Evolutionary conservation across 2,329 filamentous ascomycete genomes (phyloP), one percentile per base, ranked within the genome.

Genomic region (Zasmidium cellare): DNA sequence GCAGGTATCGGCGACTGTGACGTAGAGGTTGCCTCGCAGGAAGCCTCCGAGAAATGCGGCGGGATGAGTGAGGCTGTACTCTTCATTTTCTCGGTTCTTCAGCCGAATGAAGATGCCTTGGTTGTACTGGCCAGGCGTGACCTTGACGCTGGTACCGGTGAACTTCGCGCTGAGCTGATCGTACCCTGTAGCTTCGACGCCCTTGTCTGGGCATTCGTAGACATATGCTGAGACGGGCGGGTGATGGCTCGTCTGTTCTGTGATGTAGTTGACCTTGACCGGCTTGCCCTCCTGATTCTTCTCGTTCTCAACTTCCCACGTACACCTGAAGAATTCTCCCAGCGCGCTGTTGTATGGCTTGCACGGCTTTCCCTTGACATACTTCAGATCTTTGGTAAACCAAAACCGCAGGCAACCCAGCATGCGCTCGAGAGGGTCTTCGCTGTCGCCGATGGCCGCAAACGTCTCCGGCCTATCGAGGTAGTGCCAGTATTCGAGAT

Each of bases 311-410:
- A 96, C 88, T 71, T 97, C 91, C 93, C 93, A 99, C 72, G 93
- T 96, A 75, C 94, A 97, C 85, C 92, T 85, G 79, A 99, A 99
- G 78, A 99, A 99, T 79, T 99, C 94, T 64, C 94, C 94, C 51
- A 99, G 78, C 35, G 92, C 92, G 49, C 92, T 97, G 77, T 99
- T 99, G 79, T 99, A 99, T 11, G 94, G 94, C 77, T 99, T 99
- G 86, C 93, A 97, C 46, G 94, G 94, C 79, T 92, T 96, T 59
- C 93, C 93, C 79, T 97, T 97, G 74, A 96, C 91, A 71, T 97
- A 99, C 84, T 99, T 99, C 75, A 99, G 75, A 75, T 99, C 94
- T 76, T 99, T 99, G 62, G 94, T 97, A 70, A 97, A 96, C 94
- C 94, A 99, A 77, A 97, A 99, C 59, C 92, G 87, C 68, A 97